Base-by-base conservation (phyloP, 2,329 filamentous ascomycete species). In the Zasmidium cellare region DNA sequence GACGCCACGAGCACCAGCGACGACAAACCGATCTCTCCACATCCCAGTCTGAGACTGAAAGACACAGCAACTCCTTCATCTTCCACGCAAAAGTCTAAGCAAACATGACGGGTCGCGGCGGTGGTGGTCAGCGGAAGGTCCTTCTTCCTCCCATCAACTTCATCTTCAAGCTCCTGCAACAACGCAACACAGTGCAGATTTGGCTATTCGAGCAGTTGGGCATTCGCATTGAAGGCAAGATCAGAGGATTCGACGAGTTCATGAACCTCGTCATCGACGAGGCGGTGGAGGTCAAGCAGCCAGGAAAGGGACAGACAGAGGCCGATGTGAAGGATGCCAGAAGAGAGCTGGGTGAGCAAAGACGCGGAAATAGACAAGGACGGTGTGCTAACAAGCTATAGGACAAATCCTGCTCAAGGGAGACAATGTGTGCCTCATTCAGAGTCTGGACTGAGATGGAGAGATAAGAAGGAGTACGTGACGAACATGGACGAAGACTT, bases 211-310 rank as follows among this genome's bases (percentile, higher is more conserved):
- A 99, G 79, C 94, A 99, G 82, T 81, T 97, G 54, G 87, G 87
- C 14, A 92, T 96, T 72, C 84, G 94, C 60, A 97, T 99, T 71
- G 92, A 97, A 79, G 94, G 94, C 62, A 96, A 93, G 79, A 96
- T 99, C 66, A 86, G 94, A 71, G 93, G 94, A 14, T 99, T 99
- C 67, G 94, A 99, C 74, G 94, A 99, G 77, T 99, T 97, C 79
- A 97, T 99, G 92, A 99, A 99, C 79, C 82, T 99, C 51, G 94
- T 97, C 41, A 84, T 96, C 65, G 94, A 99, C 72, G 92, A 99
- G 69, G 94, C 94, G 25, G 86, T 97, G 57, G 93, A 97, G 77
- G 92, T 99, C 46, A 90, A 88, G 75, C 63, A 65, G 59, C 57
- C 61, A 16, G 63, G 35, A 14, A 65, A 65, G 56, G 63, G 63